phyloP scores from a whole-genome alignment of 331 rosid genomes.

The Pyracantha coccinea region DNA sequence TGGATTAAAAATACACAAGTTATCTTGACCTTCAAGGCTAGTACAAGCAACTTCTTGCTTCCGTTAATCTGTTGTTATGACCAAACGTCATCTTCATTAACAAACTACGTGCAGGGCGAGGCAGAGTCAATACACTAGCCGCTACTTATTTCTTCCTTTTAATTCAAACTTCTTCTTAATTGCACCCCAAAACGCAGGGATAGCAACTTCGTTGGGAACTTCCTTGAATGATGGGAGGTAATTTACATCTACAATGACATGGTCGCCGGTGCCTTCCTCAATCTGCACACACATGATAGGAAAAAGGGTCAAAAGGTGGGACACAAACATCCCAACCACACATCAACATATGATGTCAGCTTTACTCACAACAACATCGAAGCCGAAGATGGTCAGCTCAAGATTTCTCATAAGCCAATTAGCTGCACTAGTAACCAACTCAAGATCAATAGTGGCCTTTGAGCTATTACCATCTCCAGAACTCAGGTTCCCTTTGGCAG shows the following conservation, averaged over 20 bases:
- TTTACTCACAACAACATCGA: constrained; percentile 72
- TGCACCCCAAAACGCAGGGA: constrained; percentile 81
- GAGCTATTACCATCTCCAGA: constrained; percentile 16
- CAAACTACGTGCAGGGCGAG: background rate
- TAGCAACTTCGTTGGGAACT: constrained; percentile 58
- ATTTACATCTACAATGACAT: constrained; percentile 88
- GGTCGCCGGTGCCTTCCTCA: constrained; percentile 71
- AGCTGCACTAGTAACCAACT: constrained; percentile 53
- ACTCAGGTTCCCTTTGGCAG: constrained; percentile 16
- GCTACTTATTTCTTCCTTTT: background rate
- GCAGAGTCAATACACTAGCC: background rate
- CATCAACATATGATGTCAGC: background rate
- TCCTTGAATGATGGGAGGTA: constrained; percentile 91
- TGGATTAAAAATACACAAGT: no score
- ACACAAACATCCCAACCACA: background rate
- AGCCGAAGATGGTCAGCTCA: constrained; percentile 67
- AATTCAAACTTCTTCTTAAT: constrained; percentile 50
- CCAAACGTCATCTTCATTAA: background rate
- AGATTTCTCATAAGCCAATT: constrained; percentile 59
- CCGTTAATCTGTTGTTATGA: background rate
- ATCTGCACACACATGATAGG: constrained; percentile 28
- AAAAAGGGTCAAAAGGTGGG: background rate
- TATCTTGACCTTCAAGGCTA: background rate
- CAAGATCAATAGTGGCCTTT: constrained; percentile 34
- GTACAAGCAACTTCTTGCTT: background rate